These are phyloP conservation scores for Acephala macrosclerotiorum DNA, from an alignment of 2,329 filamentous ascomycete species.

Conservation along the genomic window DNA sequence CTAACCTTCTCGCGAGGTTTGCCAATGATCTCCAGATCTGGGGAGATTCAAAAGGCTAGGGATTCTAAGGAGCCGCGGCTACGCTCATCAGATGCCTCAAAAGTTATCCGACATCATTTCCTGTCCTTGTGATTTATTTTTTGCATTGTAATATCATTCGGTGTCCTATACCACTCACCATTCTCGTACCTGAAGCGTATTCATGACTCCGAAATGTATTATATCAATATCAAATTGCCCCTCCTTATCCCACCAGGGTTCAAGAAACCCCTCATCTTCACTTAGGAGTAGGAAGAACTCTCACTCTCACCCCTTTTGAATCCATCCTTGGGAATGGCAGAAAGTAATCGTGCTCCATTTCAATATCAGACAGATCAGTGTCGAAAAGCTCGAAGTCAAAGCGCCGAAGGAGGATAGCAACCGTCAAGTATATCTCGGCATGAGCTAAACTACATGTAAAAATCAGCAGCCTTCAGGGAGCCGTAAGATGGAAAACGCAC, in stretches of 20 bases:
- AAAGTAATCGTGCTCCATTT: slow-evolving; percentile 28
- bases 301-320: slow-evolving; percentile 28
- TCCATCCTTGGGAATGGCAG: slow-evolving; percentile 26
- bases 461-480: background rate
- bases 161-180: too few relatives aligned
- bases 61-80: too few relatives aligned
- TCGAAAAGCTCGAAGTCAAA: slow-evolving; percentile 27
- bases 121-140: too few relatives aligned
- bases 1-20: too few relatives aligned
- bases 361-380: slow-evolving; percentile 27
- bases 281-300: background rate
- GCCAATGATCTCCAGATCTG: too few relatives aligned
- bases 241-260: background rate
- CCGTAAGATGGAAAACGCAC: background rate
- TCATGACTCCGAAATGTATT: too few relatives aligned
- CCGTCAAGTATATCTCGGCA: slow-evolving; percentile 20
- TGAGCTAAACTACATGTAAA: slow-evolving; percentile 16
- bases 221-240: too few relatives aligned
- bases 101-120: too few relatives aligned
- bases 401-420: slow-evolving; percentile 25
- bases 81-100: too few relatives aligned
- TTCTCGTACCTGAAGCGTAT: too few relatives aligned
- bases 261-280: background rate
- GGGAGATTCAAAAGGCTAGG: too few relatives aligned
- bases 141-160: too few relatives aligned